These are phyloP conservation scores for Fusarium napiforme DNA, from an alignment of 2,329 filamentous ascomycete genomes.

Conservation along the genomic window DNA sequence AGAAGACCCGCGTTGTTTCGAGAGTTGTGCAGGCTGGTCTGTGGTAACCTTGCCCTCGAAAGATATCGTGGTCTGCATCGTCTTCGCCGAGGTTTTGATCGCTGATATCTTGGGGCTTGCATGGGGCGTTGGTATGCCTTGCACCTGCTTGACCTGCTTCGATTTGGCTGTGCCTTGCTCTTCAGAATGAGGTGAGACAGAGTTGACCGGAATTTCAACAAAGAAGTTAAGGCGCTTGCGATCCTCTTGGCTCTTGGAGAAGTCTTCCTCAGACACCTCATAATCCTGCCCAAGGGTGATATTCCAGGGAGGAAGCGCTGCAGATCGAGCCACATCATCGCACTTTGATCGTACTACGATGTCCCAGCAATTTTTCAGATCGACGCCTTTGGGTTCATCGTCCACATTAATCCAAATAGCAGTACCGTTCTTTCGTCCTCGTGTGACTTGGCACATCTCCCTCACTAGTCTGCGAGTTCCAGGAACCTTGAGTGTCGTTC, in stretches of 20 bases:
- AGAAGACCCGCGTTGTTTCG: constrained; percentile 46
- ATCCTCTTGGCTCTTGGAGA: constrained; percentile 53
- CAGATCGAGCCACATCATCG: constrained; percentile 84
- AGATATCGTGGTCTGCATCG: constrained; percentile 64
- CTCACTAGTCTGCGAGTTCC: constrained; percentile 89
- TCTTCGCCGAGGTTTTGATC: constrained; percentile 53
- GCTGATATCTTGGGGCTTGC: constrained; percentile 64
- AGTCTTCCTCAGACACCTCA: constrained; percentile 58
- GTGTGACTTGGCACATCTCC: constrained; percentile 89
- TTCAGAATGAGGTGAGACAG: constrained; percentile 32
- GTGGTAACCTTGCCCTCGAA: constrained; percentile 50
- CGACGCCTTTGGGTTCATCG: constrained; percentile 80
- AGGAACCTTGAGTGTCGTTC: constrained; percentile 94
- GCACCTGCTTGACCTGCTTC: constrained; percentile 55
- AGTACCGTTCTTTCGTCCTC: constrained; percentile 82
- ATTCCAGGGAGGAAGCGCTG: constrained; percentile 70
- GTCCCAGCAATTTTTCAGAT: constrained; percentile 95
- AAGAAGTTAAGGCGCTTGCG: constrained; percentile 46
- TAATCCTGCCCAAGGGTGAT: constrained; percentile 62
- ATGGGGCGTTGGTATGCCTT: constrained; percentile 67
- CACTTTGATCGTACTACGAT: constrained; percentile 87
- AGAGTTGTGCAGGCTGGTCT: constrained; percentile 33
- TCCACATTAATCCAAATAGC: constrained; percentile 97
- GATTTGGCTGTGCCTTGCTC: constrained; percentile 48
- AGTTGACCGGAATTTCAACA: constrained; percentile 44